Conservation (phyloP, 2,329 filamentous ascomycete genomes). For the Sclerotiophoma versabilis region DNA sequence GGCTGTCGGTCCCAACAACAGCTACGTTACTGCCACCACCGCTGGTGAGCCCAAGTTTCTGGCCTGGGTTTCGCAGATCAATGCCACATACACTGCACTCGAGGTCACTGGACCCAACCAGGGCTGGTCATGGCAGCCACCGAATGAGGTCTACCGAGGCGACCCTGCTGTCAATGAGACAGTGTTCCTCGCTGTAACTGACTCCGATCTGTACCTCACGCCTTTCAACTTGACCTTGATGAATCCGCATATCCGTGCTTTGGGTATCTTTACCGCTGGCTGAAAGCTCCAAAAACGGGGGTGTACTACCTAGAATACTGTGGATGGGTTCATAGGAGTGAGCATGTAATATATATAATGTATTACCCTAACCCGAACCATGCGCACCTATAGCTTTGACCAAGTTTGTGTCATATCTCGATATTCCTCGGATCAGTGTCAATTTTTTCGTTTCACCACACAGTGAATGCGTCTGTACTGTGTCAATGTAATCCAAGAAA, state of each 20-base stretch:
- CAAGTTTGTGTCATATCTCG: too few species aligned
- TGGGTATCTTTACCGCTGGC: constrained; percentile 79
- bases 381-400: too few species aligned
- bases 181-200: constrained; percentile 79
- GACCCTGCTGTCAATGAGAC: constrained; percentile 78
- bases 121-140: constrained; percentile 76
- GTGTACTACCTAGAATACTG: too few species aligned
- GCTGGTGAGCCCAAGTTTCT: constrained; percentile 71
- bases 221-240: constrained; percentile 77
- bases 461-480: too few species aligned
- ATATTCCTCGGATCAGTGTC: too few species aligned
- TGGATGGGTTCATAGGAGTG: too few species aligned
- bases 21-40: constrained; percentile 71
- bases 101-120: constrained; percentile 70
- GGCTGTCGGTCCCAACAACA: constrained; percentile 79
- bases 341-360: background rate
- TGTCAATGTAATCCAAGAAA: too few species aligned
- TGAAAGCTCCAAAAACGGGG: constrained; percentile 51
- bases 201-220: constrained; percentile 70
- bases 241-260: constrained; percentile 78
- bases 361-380: background rate
- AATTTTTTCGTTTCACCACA: too few species aligned
- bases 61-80: constrained; percentile 77
- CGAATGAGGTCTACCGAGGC: constrained; percentile 69
- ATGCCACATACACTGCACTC: constrained; percentile 59